These are phyloP conservation scores for Pisolithus thermaeus DNA, from an alignment of 1,284 basidiomycete species.

Conservation along the genomic window DNA sequence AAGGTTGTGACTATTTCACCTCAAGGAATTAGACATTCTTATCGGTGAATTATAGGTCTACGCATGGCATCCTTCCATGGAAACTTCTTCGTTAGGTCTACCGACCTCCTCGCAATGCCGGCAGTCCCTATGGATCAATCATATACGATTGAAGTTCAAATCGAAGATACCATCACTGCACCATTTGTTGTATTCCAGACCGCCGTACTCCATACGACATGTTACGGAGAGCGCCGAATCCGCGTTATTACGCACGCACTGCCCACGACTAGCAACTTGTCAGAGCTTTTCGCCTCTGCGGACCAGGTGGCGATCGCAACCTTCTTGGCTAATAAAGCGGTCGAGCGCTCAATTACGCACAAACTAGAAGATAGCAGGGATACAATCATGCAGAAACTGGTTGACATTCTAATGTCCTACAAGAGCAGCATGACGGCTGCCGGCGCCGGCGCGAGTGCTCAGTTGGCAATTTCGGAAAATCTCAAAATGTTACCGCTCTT, in stretches of 20 bases:
- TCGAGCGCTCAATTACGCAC: conserved; percentile 86
- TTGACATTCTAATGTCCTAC: conserved; percentile 89
- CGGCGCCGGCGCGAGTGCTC: conserved; percentile 90
- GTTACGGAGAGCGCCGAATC: conserved; percentile 93
- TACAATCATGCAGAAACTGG: conserved; percentile 83
- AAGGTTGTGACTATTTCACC: conserved; percentile 45
- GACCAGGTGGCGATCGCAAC: conserved; percentile 93
- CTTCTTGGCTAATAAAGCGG: conserved; percentile 92
- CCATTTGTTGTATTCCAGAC: conserved; percentile 97
- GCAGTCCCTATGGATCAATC: conserved; percentile 96
- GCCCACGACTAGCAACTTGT: conserved; percentile 89
- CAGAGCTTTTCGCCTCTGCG: conserved; percentile 91
- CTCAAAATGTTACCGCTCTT: conserved; percentile 91
- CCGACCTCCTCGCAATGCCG: conserved; percentile 94
- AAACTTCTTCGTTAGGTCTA: conserved; percentile 98
- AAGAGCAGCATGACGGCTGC: conserved; percentile 96
- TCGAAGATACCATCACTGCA: conserved; percentile 91
- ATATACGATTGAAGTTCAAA: conserved; percentile 95
- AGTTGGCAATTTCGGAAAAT: conserved; percentile 89
- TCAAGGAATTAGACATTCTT: conserved; percentile 1
- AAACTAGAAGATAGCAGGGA: conserved; percentile 94
- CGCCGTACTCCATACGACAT: conserved; percentile 94
- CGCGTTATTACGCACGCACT: conserved; percentile 92
- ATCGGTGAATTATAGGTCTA: conserved; percentile 50
- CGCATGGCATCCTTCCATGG: conserved; percentile 98